These are phyloP conservation scores for Penicillium fuscoglaucum DNA, from an alignment of 2,329 filamentous ascomycete genomes.

Conservation along the genomic window DNA sequence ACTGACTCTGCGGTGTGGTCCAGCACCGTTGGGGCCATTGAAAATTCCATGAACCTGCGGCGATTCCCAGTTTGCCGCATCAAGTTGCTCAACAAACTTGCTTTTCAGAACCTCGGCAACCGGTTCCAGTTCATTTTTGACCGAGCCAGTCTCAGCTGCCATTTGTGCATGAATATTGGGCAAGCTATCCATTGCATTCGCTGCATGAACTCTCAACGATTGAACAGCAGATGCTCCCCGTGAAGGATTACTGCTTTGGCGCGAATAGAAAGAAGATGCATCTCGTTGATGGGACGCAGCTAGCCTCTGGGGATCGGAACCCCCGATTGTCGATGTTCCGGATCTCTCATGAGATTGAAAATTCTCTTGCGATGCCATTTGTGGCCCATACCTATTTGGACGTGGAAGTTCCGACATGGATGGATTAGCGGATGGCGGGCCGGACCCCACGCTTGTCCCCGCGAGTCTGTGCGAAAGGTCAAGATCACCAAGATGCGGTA, in stretches of 20 bases:
- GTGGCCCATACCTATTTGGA: conserved; percentile 12
- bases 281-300: conserved; percentile 12
- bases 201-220: conserved; percentile 5
- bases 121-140: background rate
- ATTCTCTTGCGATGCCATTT: conserved; percentile 19
- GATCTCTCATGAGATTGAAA: conserved; percentile 5
- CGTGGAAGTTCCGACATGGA: conserved; percentile 25
- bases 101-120: conserved; percentile 23
- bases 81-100: conserved; percentile 38
- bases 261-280: conserved; percentile 32
- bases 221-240: conserved; percentile 8
- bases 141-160: background rate
- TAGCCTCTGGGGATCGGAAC: background rate
- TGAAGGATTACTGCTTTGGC: conserved; percentile 20
- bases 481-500: conserved; percentile 32
- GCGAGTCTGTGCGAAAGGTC: conserved; percentile 32
- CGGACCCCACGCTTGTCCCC: conserved; percentile 26
- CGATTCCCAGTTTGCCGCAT: conserved; percentile 10
- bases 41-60: background rate
- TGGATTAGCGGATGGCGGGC: conserved; percentile 20
- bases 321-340: conserved; percentile 2
- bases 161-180: conserved; percentile 9
- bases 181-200: conserved; percentile 1
- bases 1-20: conserved; percentile 37
- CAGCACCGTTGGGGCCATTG: conserved; percentile 4